Evolutionary conservation across 1,139 yeast species (phyloP).

Genomic region (Yamadazyma blattariae): DNA sequence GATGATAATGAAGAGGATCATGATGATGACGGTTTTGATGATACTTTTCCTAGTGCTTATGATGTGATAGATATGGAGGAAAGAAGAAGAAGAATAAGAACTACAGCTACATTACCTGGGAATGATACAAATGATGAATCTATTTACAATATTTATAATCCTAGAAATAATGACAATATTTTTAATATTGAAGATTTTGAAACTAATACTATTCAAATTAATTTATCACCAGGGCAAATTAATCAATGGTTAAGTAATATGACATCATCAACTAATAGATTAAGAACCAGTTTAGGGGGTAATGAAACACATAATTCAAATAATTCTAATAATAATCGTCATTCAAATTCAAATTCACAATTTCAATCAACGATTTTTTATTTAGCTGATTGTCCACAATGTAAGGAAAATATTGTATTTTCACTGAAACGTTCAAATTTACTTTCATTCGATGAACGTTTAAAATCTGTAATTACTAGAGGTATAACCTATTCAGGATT

Average conservation of each 20-base stretch:
- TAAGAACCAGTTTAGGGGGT: too few species aligned
- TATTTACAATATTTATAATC: neutral
- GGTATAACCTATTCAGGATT: constrained; percentile 31
- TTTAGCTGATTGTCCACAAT: constrained; percentile 42
- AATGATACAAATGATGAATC: neutral
- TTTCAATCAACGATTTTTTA: constrained; percentile 4
- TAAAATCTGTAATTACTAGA: constrained; percentile 20
- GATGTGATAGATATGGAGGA: neutral
- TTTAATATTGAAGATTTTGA: constrained; percentile 4
- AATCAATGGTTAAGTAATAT: constrained; percentile 16
- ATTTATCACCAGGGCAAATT: constrained; percentile 18
- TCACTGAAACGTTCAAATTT: constrained; percentile 30
- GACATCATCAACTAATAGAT: too few species aligned
- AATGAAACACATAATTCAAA: too few species aligned
- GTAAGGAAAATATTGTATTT: constrained; percentile 37
- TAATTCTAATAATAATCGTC: constrained; percentile 3
- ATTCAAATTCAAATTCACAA: constrained; percentile 10
- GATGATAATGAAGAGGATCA: neutral
- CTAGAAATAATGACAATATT: neutral
- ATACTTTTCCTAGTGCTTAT: neutral
- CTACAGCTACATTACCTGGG: too few species aligned
- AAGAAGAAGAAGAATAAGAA: too few species aligned
- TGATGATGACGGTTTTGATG: neutral
- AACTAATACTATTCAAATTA: constrained; percentile 10
- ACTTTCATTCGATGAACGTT: constrained; percentile 20